Evolutionary conservation across 2,329 filamentous ascomycete genomes (phyloP), one percentile per base, ranked within the genome.

Genomic region (Ambrosiella xylebori): DNA sequence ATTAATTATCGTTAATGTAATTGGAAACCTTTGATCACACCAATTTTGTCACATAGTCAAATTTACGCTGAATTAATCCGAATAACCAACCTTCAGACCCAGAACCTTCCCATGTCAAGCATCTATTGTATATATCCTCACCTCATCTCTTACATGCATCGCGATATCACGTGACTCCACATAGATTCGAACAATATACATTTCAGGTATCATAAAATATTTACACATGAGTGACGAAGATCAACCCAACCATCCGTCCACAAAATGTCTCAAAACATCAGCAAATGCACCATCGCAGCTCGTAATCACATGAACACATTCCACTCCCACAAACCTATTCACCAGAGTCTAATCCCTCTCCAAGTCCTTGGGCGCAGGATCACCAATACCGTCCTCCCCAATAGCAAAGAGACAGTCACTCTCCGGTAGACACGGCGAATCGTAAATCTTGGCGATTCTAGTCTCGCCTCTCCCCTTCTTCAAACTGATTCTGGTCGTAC

Each of bases 371-470:
- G 93, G 91, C 60, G 85, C 87, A 50, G 93, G 93, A 68, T 98
- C 93, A 36, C 88, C 88, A 66, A 98, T 98, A 49, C 93, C 93
- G 68, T 96, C 89, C 71, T 97, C 94, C 59, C 88, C 88, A 68
- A 98, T 98, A 52, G 93, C 91, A 72, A 98, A 98, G 64, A 97
- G 72, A 67, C 88, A 95, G 70, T 98, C 94, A 65, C 88, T 94
- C 73, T 98, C 93, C 0, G 93, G 93, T 63, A 98, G 74, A 71
- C 93, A 98, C 1, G 93, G 93, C 65, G 90, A 97, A 71, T 98
- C 94, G 68, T 98, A 98, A 62, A 98, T 98, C 76, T 97, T 98
- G 74, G 93, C 95, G 64, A 98, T 88, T 74, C 93, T 81, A 19
- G 93, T 98, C 76, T 98, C 93, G 37, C 80, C 93, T 58, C 93